Evolutionary conservation across 352 stramenopile species (phyloP).

Genomic region (Phytopythium cucurbitacearum): DNA sequence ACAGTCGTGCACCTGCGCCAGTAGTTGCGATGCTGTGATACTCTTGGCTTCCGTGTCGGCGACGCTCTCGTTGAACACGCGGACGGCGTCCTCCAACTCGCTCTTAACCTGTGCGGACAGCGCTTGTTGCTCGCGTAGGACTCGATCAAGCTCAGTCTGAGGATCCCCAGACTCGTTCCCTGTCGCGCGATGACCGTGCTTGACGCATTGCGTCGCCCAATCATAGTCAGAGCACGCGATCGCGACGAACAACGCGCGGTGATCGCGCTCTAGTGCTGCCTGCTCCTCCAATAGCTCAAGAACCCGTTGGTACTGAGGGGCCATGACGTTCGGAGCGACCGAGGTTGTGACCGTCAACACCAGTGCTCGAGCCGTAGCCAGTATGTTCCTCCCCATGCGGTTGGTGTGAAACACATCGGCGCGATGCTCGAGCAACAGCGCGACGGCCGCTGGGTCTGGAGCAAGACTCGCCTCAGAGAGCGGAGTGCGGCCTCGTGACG

Average conservation of each 20-base stretch:
- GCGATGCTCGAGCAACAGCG: constrained; percentile 53
- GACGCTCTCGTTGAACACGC: constrained; percentile 63
- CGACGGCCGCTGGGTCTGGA: constrained; percentile 40
- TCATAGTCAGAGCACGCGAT: constrained; percentile 76
- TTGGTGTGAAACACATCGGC: constrained; percentile 62
- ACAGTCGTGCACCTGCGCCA: constrained; percentile 53
- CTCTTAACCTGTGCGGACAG: constrained; percentile 7
- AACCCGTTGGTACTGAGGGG: constrained; percentile 9
- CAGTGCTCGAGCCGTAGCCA: constrained; percentile 36
- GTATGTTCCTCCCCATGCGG: constrained; percentile 42
- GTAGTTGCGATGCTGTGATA: constrained; percentile 30
- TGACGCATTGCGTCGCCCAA: constrained; percentile 35
- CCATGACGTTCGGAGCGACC: not conserved
- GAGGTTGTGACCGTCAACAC: not conserved
- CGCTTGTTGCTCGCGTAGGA: constrained; percentile 16
- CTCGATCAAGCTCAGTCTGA: constrained; percentile 12
- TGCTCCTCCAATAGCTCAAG: constrained; percentile 40
- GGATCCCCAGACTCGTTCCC: constrained; percentile 13
- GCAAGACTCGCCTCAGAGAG: constrained; percentile 58
- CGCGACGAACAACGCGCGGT: constrained; percentile 54
- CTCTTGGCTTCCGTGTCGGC: constrained; percentile 68
- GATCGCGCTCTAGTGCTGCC: constrained; percentile 40
- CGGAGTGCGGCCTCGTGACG: constrained; percentile 53
- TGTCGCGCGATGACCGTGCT: constrained; percentile 14
- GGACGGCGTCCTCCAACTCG: constrained; percentile 42